Evolutionary conservation across 495 filamentous ascomycete species (phyloP), one percentile per base, ranked within the genome.

Genomic region (Pyronema omphalodes): DNA sequence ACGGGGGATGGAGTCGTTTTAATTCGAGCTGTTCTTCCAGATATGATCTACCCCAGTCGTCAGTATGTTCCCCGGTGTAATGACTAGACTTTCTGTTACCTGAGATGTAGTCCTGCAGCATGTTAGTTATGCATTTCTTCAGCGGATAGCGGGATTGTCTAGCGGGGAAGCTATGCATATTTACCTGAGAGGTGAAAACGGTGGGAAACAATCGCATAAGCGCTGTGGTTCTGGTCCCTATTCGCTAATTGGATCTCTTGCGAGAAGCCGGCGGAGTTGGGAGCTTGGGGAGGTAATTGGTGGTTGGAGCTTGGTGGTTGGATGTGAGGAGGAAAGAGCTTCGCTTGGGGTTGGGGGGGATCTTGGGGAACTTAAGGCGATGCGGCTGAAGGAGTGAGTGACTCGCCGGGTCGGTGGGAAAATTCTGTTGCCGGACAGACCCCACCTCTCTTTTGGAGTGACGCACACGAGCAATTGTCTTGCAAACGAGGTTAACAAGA

Each of bases 171-270:
- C 3, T 44, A 34, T 12, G 54, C 46, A 37, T 23, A 52, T 69
- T 78, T 58, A 93, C 86, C 84, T 94, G 88, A 71, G 88, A 94
- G 75, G 88, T 95, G 76, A 89, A 95, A 71, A 84, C 77, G 67
- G 88, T 87, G 71, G 81, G 75, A 78, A 81, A 81, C 76, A 83
- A 85, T 85, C 82, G 85, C 88, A 95, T 95, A 83, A 83, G 82
- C 76, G 83, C 83, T 14, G 37, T 53, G 11, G 23, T 15, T 41
- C 23, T 46, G 40, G 23, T 40, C 41, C 52, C 15, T 34, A 15
- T 15, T 54, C 40, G 29, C 41, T 12, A 41, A 41, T 39, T 9
- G 17, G 14, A 41, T 17, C 33, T 35, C 33, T 15, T 40, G 18
- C 51, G 51, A 43, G 48, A 37, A 51, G 48, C 11, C 44, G 70